phyloP scores from a whole-genome alignment of 176 grass and related monocot genomes.

The Lolium rigidum region DNA sequence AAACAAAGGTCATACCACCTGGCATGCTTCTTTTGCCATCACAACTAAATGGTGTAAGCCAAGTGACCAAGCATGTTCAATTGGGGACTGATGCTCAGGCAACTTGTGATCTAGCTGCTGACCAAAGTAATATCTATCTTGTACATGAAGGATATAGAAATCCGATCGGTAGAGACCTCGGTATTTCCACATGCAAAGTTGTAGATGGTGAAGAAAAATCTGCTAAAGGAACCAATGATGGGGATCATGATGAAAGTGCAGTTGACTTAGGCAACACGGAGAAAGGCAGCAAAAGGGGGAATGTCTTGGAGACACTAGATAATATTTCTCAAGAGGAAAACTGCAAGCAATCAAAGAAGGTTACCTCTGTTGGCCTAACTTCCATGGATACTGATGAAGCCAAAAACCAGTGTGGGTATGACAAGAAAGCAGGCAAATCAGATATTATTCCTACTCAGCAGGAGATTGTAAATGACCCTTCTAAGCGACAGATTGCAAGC shows the following conservation, averaged over 20 bases:
- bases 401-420: conserved; percentile 38
- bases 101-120: conserved; percentile 42
- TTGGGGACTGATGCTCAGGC: conserved; percentile 41
- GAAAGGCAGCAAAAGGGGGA: conserved; percentile 40
- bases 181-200: conserved; percentile 31
- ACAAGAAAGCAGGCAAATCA: conserved; percentile 35
- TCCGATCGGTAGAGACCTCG: conserved; percentile 16
- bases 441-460: conserved; percentile 36
- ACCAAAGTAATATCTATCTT: conserved; percentile 35
- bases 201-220: conserved; percentile 28
- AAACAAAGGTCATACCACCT: conserved; percentile 32
- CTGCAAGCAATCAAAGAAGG: conserved; percentile 50
- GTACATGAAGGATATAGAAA: conserved; percentile 36
- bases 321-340: conserved; percentile 55
- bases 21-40: conserved; percentile 32
- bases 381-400: conserved; percentile 37
- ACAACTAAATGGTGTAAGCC: conserved; percentile 33
- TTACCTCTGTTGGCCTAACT: conserved; percentile 42
- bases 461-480: conserved; percentile 43
- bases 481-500: conserved; percentile 27
- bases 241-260: conserved; percentile 34
- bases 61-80: conserved; percentile 29
- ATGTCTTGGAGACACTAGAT: conserved; percentile 32
- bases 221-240: conserved; percentile 40
- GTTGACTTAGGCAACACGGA: conserved; percentile 34